phyloP scores from a whole-genome alignment of 2,329 filamentous ascomycete genomes.

The Emericellopsis cladophorae region DNA sequence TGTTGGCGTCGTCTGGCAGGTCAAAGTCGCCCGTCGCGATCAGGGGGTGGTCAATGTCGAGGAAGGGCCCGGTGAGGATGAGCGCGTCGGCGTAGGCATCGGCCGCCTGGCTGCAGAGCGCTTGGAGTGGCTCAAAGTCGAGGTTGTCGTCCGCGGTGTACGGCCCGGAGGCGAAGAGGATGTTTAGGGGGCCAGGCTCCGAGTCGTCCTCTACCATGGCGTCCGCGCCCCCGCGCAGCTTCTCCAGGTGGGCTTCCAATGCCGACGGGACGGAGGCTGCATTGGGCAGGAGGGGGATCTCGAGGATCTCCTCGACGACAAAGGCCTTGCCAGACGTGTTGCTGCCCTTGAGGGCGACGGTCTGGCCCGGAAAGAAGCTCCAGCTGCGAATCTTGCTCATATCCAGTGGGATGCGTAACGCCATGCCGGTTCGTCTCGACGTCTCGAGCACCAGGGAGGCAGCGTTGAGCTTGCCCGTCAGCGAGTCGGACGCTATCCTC shows the following conservation, averaged over 20 bases:
- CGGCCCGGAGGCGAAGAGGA: constrained; percentile 72
- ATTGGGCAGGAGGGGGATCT: constrained; percentile 60
- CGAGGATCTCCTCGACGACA: constrained; percentile 62
- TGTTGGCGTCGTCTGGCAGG: constrained; percentile 50
- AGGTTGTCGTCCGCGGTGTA: constrained; percentile 90
- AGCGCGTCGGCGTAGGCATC: constrained; percentile 66
- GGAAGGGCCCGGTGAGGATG: constrained; percentile 74
- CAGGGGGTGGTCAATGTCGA: constrained; percentile 83
- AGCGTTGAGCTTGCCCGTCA: constrained; percentile 76
- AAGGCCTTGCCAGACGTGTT: constrained; percentile 83
- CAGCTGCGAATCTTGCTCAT: constrained; percentile 55
- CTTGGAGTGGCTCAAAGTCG: constrained; percentile 75
- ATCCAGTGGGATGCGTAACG: constrained; percentile 68
- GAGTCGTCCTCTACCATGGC: constrained; percentile 38
- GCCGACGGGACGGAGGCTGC: constrained; percentile 57
- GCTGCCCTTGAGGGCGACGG: constrained; percentile 74
- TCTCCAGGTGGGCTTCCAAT: constrained; percentile 56
- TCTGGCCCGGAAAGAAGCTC: constrained; percentile 89
- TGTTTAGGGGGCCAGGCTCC: constrained; percentile 53
- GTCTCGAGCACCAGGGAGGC: constrained; percentile 82
- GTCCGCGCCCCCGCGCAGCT: constrained; percentile 51
- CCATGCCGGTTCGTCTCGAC: constrained; percentile 71
- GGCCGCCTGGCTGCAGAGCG: constrained; percentile 66
- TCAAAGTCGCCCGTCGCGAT: constrained; percentile 73
- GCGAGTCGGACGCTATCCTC: constrained; percentile 76